Base-by-base conservation (phyloP, 179 eudicot species). In the Silene noctiflora region DNA sequence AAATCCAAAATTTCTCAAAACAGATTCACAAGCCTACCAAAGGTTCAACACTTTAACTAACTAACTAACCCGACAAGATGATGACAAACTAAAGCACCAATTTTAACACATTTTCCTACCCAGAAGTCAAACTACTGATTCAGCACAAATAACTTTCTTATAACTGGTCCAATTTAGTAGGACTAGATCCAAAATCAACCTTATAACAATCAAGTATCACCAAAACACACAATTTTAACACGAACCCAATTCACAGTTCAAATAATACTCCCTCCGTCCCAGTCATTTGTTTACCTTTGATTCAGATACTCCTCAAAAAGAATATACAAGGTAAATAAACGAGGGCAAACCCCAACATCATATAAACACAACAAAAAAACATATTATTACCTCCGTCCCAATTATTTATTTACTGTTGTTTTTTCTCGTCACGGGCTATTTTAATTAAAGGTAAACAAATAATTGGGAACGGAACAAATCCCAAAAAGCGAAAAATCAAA, bases 111-210 rank as follows among this genome's bases (percentile, higher is more conserved):
- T 39, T 66, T 17, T 44, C 0, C 69, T 6, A n/a, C 46, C 35
- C 29, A 68, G 1, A 48, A 70, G 14, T 70, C 73, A 48, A 48
- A 48, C 39, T 13, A 70, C 3, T 48, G 60, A 70, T 70, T 46
- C 35, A 24, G 11, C 73, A 46, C 59, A 46, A 24, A 70, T 51
- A 1, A 48, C 8, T 4, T 31, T 51, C 22, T 13, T 14, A 11
- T 8, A 39, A 39, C 46, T 39, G 0, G 11, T 24, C 20, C 39
- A 70, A 48, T 42, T 67, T 31, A 31, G 11, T 67, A 33, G 24
- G 20, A 35, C 0, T 17, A 67, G 19, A 44, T 20, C 56, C 72
- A n/a, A 68, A 68, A 42, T 6, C 29, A 53, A 68, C 72, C 21
- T 16, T 9, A 68, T n/a, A 19, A 68, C 56, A 68, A 68, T 39